Evolutionary conservation across 2,329 filamentous ascomycete genomes (phyloP).

Genomic region (Orbilia brochopaga): DNA sequence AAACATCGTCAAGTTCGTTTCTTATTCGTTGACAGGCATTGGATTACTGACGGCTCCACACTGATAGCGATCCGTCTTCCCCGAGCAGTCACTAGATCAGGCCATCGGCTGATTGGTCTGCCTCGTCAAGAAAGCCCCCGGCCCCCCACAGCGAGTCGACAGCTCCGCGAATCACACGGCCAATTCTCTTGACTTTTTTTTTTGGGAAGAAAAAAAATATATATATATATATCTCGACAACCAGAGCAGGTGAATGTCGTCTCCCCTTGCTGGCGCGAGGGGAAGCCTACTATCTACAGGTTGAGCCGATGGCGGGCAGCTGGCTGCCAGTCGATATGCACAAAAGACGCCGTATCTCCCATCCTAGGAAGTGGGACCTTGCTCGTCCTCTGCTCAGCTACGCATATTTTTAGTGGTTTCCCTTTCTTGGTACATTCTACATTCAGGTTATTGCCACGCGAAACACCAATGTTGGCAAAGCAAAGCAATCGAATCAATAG

Average conservation of each 20-base stretch:
- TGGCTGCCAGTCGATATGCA: not conserved
- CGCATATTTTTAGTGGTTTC: no score
- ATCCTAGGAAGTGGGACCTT: not conserved
- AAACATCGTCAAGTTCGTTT: constrained; percentile 39
- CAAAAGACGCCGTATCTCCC: not conserved
- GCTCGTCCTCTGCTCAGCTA: not conserved
- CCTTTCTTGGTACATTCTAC: no score
- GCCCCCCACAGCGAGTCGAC: constrained; percentile 36
- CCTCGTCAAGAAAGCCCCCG: not conserved
- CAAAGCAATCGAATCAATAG: no score
- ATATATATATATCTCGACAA: not conserved
- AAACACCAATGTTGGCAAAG: no score
- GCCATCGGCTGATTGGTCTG: constrained; percentile 45
- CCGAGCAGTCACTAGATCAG: constrained; percentile 42
- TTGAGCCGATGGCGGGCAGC: not conserved
- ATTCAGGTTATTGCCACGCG: no score
- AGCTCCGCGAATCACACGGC: constrained; percentile 48
- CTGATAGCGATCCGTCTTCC: constrained; percentile 50
- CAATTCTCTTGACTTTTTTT: constrained; percentile 30
- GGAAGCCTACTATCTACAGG: not conserved
- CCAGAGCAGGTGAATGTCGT: constrained; percentile 5
- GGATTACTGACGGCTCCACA: constrained; percentile 47
- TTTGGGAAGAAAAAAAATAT: not conserved
- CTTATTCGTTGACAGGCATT: constrained; percentile 47
- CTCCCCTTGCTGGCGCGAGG: not conserved